Evolutionary conservation across 495 filamentous ascomycete species (phyloP).

Genomic region (Xylaria bambusicola): DNA sequence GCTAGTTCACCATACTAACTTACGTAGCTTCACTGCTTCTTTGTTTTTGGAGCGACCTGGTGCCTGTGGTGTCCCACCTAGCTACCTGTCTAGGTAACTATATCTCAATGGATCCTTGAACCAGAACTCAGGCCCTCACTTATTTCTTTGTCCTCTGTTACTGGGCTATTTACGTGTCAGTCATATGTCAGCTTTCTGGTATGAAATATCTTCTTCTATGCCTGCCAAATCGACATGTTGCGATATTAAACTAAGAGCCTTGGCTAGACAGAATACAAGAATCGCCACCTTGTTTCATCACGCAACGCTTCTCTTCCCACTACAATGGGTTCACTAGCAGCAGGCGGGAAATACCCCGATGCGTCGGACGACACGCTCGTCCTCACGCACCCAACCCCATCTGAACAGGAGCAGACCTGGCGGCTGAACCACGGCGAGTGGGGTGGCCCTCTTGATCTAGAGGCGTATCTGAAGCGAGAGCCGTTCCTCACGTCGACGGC

Average conservation of each 20-base stretch:
- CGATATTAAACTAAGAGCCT: no score
- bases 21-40: neutral
- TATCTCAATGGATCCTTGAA: neutral
- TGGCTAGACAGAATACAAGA: neutral
- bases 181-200: no score
- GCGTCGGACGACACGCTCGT: constrained; percentile 61
- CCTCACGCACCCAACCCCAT: constrained; percentile 66
- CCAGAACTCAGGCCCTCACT: neutral
- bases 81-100: neutral
- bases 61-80: neutral
- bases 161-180: no score
- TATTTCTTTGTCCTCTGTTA: neutral
- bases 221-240: no score
- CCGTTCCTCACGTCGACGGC: constrained; percentile 64
- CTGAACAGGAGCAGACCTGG: constrained; percentile 65
- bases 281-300: constrained; percentile 1
- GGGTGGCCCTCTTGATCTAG: constrained; percentile 65
- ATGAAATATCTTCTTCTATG: no score
- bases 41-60: neutral
- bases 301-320: neutral
- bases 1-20: neutral
- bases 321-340: constrained; percentile 33
- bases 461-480: constrained; percentile 80
- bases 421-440: constrained; percentile 69
- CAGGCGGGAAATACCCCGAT: constrained; percentile 49